Percentiles rank a stretch among this genome's conserved stretches.
phyloP scores from a whole-genome alignment of 768 basidiomycete species.

The Trametes punicea region DNA sequence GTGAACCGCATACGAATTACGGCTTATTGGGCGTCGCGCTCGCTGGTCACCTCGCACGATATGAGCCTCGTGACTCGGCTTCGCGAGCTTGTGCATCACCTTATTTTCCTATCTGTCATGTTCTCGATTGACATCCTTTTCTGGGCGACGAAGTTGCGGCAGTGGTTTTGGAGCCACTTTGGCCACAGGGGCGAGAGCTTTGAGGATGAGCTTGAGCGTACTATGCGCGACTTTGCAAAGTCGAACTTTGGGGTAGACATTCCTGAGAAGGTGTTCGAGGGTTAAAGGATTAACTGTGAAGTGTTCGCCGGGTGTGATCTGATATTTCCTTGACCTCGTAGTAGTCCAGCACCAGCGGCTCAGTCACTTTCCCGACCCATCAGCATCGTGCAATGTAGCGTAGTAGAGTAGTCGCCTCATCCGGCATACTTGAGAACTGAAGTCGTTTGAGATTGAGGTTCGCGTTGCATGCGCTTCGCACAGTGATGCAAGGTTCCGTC shows the following conservation, averaged over 20 bases:
- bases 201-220: constrained; percentile 79
- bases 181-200: constrained; percentile 51
- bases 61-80: constrained; percentile 42
- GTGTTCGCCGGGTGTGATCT: too few species aligned
- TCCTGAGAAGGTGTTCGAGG: constrained; percentile 29
- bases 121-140: constrained; percentile 71
- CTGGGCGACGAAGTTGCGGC: constrained; percentile 52
- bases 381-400: too few species aligned
- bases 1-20: constrained; percentile 91
- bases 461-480: too few species aligned
- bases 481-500: too few species aligned
- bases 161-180: constrained; percentile 39
- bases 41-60: constrained; percentile 46
- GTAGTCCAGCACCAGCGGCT: too few species aligned
- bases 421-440: too few species aligned
- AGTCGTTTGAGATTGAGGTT: too few species aligned
- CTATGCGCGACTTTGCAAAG: constrained; percentile 73
- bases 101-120: constrained; percentile 64
- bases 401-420: too few species aligned
- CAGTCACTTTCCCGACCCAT: too few species aligned
- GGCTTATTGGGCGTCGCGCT: constrained; percentile 75
- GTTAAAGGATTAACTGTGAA: too few species aligned
- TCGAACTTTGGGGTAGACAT: constrained; percentile 79
- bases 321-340: too few species aligned
- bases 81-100: constrained; percentile 53